phyloP scores from a whole-genome alignment of 2,329 filamentous ascomycete genomes.

The Botrytis paeoniae region DNA sequence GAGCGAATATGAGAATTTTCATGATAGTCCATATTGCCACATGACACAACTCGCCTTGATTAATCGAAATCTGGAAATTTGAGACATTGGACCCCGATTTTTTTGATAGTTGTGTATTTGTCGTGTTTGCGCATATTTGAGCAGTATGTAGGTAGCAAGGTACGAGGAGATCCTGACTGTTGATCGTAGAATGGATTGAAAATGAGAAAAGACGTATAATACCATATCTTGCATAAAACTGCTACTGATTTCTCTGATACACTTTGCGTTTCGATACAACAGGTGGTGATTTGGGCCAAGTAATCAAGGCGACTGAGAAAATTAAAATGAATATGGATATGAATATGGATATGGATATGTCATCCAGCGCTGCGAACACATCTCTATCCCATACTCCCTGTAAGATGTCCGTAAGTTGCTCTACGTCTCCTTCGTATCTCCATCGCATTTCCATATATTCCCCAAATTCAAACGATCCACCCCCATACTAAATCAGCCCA shows the following conservation, averaged over 20 bases:
- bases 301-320: not conserved
- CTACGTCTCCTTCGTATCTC: not conserved
- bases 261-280: not conserved
- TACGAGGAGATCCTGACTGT: not conserved
- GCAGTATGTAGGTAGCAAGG: not conserved
- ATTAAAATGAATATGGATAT: not conserved
- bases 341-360: slow-evolving; percentile 6
- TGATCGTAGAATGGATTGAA: not conserved
- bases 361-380: slow-evolving; percentile 18
- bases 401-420: slow-evolving; percentile 27
- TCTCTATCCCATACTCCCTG: slow-evolving; percentile 26
- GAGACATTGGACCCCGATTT: not conserved
- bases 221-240: not conserved
- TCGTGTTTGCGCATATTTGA: slow-evolving; percentile 9
- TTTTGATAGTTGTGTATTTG: not conserved
- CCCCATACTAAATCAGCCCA: not conserved
- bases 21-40: not conserved
- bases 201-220: too few species aligned
- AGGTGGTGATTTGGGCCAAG: not conserved
- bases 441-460: not conserved
- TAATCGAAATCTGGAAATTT: not conserved
- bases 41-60: not conserved
- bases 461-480: not conserved
- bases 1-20: not conserved
- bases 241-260: not conserved